Evolutionary conservation across 371 early-diverging fungal species (phyloP), one percentile per base, ranked within the genome.

Genomic region (Mucor velutinosus): DNA sequence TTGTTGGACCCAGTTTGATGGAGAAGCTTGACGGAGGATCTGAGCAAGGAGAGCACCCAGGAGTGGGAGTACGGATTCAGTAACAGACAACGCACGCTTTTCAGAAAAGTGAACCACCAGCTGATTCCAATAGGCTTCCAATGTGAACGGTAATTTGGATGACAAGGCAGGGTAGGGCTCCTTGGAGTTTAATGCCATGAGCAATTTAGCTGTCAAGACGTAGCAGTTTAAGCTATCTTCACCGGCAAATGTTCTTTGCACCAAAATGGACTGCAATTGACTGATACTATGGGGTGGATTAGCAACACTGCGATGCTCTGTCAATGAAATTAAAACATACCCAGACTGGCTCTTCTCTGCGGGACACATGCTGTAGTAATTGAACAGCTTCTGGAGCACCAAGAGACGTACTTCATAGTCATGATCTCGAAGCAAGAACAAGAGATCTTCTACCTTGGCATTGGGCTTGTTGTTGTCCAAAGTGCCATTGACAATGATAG

Each of bases 321-420:
- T 5, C 11, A 11, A 25, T 5, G 4, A 12, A 12, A 7, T 35
- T 2, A 35, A n/a, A n/a, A 59, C 37, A 25, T 59, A 59, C 59
- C 39, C 53, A 23, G 62, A 53, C 0, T 25, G 23, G 15, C 53
- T 25, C 15, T 62, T 37, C 3, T 21, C 32, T 8, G 53, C 15
- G 5, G 11, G 6, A 11, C 32, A 32, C 25, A 21, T 15, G 29
- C 47, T 55, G 32, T 73, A 69, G 39, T 73, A 66, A 5, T 45
- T 47, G 11, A 70, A 32, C 5, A 86, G 73, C 17, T 80, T 78
- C 61, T 85, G 76, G 25, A 86, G 68, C 4, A 86, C 77, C 14
- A 79, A 70, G 11, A 89, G 69, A 11, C 90, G 86, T 6, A 90
- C 86, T 70, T 91, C 92, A 65, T 91, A 90, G 47, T 82, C 82